Conservation (phyloP, 1,284 basidiomycete genomes). For the Neolentinus lepideus region DNA sequence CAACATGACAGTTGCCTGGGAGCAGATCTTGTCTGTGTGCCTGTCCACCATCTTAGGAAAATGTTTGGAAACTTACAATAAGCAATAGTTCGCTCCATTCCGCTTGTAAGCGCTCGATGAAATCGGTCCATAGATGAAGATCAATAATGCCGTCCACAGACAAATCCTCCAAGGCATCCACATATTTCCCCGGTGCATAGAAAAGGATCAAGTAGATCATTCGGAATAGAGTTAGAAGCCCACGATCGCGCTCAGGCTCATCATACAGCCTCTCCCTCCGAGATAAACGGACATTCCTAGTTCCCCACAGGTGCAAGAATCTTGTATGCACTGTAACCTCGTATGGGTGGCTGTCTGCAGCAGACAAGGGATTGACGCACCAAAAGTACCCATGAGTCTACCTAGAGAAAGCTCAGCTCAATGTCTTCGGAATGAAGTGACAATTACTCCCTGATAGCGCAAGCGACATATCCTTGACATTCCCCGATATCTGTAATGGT, state of each 20-base stretch:
- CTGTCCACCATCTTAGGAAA: neutral
- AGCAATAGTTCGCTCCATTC: neutral
- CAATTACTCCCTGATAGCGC: neutral
- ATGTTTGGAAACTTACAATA: neutral
- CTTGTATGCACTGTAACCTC: neutral
- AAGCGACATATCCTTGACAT: conserved; percentile 12
- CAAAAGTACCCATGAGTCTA: conserved; percentile 14
- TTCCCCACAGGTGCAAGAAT: neutral
- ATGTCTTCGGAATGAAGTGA: neutral
- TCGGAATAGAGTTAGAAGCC: conserved; percentile 4
- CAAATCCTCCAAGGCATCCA: neutral
- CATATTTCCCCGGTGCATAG: neutral
- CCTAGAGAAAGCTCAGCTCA: neutral
- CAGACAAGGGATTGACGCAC: neutral
- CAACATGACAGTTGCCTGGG: neutral
- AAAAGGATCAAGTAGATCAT: neutral
- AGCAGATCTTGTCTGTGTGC: neutral
- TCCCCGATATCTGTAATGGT: no score
- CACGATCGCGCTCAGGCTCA: neutral
- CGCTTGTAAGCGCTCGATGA: neutral
- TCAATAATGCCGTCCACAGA: neutral
- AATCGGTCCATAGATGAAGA: neutral
- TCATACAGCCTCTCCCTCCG: neutral
- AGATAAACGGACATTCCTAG: neutral
- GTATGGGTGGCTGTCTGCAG: neutral